Base-by-base conservation (phyloP, 352 stramenopile genomes). In the Phytopythium kandeliae region DNA sequence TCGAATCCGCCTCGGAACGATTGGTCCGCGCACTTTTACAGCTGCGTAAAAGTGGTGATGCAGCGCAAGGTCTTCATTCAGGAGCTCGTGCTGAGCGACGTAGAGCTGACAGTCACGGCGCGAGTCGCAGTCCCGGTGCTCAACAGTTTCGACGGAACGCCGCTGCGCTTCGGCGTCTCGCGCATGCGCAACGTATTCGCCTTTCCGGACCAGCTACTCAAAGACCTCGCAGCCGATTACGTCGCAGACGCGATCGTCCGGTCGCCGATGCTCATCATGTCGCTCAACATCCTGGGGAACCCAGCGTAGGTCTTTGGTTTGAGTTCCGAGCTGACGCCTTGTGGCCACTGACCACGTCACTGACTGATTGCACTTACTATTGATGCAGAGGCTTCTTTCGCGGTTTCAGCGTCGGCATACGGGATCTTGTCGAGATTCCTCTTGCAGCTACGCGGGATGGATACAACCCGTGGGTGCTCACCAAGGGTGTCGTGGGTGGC, bases 251-350 rank as follows among this genome's bases (percentile, higher is more conserved):
- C 83, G 3, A 82, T 94, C 40, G 78, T 94, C 24, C 71, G 82
- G 19, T 87, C 76, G 8, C 84, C 81, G 6, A 67, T 91, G 62
- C 58, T 94, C 25, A 36, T 94, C 15, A 86, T 92, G 81, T 94
- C 84, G 15, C 65, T 94, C 46, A 91, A 92, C 62, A 86, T 92
- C 48, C 58, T 92, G 43, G 84, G 84, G 24, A 94, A 94, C 50
- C 84, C 84, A 56, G 79, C 81, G 83, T 94, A 86, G 44, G 80
- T 73, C n/a, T 26, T 52, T 31, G 28, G 28, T n/a, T n/a, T n/a
- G n/a, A n/a, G n/a, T n/a, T n/a, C n/a, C n/a, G n/a, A n/a, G n/a
- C n/a, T n/a, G n/a, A n/a, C n/a, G n/a, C n/a, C n/a, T n/a, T n/a
- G n/a, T n/a, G n/a, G n/a, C n/a, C n/a, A n/a, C n/a, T n/a, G n/a